phyloP scores from a whole-genome alignment of 2,329 filamentous ascomycete species.

The Ceratocystis albifundus region DNA sequence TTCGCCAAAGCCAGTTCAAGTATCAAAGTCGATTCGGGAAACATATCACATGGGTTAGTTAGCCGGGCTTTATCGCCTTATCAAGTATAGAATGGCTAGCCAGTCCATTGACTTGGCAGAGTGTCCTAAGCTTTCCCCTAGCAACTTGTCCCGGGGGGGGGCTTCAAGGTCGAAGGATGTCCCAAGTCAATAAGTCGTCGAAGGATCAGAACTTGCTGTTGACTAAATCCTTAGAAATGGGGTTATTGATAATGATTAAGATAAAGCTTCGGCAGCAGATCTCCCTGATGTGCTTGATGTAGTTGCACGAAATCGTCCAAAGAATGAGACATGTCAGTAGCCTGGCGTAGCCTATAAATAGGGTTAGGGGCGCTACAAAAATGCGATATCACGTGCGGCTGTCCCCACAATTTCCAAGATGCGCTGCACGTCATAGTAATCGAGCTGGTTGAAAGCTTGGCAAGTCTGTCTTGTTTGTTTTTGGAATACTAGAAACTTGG shows the following conservation, averaged over 20 bases:
- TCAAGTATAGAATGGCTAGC: not conserved
- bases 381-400: too few relatives aligned
- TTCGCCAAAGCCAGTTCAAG: not conserved
- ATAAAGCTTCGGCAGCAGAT: too few relatives aligned
- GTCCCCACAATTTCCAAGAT: too few relatives aligned
- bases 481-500: too few relatives aligned
- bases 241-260: not conserved
- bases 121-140: not conserved
- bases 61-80: conserved; percentile 1
- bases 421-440: too few relatives aligned
- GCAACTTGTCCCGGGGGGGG: not conserved
- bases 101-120: not conserved
- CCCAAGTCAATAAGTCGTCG: not conserved
- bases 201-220: not conserved
- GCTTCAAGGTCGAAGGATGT: not conserved
- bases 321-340: too few relatives aligned
- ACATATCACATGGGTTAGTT: not conserved
- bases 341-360: too few relatives aligned
- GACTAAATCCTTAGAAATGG: not conserved
- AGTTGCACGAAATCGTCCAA: too few relatives aligned
- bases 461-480: too few relatives aligned
- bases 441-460: too few relatives aligned
- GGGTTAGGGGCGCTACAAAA: too few relatives aligned
- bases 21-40: not conserved
- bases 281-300: too few relatives aligned